A percentile compares a stretch with the other conserved stretches of the same genome.
These are phyloP conservation scores for Fusarium sp. DNA, from an alignment of 2,329 filamentous ascomycete genomes.

Conservation along the genomic window DNA sequence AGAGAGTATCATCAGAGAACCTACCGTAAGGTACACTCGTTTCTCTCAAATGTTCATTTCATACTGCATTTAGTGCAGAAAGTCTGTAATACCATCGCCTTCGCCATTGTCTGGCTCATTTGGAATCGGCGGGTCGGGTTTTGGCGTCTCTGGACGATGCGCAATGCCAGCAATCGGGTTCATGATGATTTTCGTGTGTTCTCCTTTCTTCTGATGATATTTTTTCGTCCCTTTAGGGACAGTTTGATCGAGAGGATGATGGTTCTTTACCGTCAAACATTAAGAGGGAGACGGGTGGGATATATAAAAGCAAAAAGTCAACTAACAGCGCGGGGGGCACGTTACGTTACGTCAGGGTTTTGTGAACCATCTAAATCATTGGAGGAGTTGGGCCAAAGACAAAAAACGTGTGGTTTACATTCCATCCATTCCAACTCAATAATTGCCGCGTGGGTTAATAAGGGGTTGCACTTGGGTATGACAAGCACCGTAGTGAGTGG, in stretches of 20 bases:
- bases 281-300: slow-evolving; percentile 4
- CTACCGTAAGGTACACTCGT: slow-evolving; percentile 11
- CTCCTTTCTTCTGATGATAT: neutral
- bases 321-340: slow-evolving; percentile 20
- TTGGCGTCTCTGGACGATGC: slow-evolving; percentile 47
- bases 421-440: slow-evolving; percentile 4
- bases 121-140: slow-evolving; percentile 45
- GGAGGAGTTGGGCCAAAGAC: slow-evolving; percentile 12
- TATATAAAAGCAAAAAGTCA: slow-evolving; percentile 23
- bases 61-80: slow-evolving; percentile 11
- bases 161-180: slow-evolving; percentile 6
- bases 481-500: slow-evolving; percentile 9
- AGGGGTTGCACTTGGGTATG: slow-evolving; percentile 10
- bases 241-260: neutral
- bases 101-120: slow-evolving; percentile 45
- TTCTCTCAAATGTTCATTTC: neutral
- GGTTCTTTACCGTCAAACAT: neutral
- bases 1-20: neutral
- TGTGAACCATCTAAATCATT: slow-evolving; percentile 17
- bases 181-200: slow-evolving; percentile 8
- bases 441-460: neutral
- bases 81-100: slow-evolving; percentile 47
- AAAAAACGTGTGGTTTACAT: slow-evolving; percentile 21
- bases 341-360: slow-evolving; percentile 31
- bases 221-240: neutral